Evolutionary conservation across 192 early-diverging fungal species (phyloP).

Genomic region (Irineochytrium annulatum): DNA sequence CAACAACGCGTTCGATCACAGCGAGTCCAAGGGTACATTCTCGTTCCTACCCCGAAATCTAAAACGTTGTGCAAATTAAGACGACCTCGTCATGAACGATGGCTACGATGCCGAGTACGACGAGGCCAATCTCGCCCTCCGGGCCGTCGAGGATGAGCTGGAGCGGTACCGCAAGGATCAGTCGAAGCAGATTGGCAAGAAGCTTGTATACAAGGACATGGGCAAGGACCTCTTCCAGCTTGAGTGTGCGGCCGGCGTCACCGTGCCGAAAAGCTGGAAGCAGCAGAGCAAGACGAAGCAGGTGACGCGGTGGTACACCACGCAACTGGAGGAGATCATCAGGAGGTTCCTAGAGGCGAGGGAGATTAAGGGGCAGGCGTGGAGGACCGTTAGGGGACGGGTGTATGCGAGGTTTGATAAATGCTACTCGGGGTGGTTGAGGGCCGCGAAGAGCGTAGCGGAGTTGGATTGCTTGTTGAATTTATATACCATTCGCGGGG

Average conservation of each 20-base stretch:
- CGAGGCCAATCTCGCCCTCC: constrained; percentile 48
- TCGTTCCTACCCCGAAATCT: not conserved
- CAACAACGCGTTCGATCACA: constrained; percentile 68
- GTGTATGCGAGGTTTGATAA: constrained; percentile 85
- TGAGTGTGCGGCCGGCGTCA: constrained; percentile 73
- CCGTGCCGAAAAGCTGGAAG: constrained; percentile 75
- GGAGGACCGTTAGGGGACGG: constrained; percentile 66
- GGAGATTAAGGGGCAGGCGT: constrained; percentile 72
- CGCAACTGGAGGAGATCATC: constrained; percentile 58
- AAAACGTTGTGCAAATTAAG: no score
- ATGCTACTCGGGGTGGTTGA: constrained; percentile 66
- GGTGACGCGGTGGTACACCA: constrained; percentile 82
- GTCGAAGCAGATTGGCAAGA: constrained; percentile 53
- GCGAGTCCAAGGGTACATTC: constrained; percentile 35
- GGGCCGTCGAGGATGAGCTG: constrained; percentile 63
- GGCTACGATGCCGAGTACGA: constrained; percentile 83
- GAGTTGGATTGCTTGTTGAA: constrained; percentile 85
- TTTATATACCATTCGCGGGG: constrained; percentile 46
- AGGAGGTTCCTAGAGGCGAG: constrained; percentile 71
- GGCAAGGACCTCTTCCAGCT: constrained; percentile 96
- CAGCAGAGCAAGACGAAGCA: constrained; percentile 72
- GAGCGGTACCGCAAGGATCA: constrained; percentile 63
- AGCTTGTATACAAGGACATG: constrained; percentile 78
- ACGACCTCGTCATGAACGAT: constrained; percentile 27
- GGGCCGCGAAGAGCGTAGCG: constrained; percentile 66